These are phyloP conservation scores for Juglanconis juglandina DNA, from an alignment of 2,329 filamentous ascomycete genomes.

Conservation along the genomic window DNA sequence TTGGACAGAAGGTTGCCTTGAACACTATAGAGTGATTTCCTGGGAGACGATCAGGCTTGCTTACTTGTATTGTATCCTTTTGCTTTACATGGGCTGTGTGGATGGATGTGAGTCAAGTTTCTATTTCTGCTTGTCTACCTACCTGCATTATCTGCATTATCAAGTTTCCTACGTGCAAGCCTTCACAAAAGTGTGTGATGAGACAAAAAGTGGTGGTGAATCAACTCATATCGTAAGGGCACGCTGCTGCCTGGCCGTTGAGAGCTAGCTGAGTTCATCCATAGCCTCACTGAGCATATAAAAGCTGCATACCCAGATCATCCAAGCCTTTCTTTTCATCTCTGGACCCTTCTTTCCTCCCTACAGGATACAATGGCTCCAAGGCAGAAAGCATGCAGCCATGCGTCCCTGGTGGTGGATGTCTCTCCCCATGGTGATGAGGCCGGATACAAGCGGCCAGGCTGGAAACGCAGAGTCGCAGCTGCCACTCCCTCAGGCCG, in stretches of 20 bases:
- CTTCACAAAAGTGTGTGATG: neutral
- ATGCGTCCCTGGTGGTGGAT: constrained; percentile 23
- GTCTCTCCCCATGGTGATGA: constrained; percentile 29
- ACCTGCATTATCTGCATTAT: neutral
- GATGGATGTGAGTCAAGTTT: neutral
- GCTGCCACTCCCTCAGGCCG: constrained; percentile 29
- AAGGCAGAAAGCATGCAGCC: neutral
- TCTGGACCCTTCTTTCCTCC: neutral
- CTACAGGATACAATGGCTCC: neutral
- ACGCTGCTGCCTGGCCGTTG: too few relatives aligned
- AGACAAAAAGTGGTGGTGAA: too few relatives aligned
- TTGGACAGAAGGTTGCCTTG: too few relatives aligned
- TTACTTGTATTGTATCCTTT: too few relatives aligned
- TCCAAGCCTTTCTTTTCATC: neutral
- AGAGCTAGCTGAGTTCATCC: too few relatives aligned
- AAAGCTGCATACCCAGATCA: neutral
- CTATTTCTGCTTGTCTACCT: neutral
- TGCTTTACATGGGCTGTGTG: neutral
- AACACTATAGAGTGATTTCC: too few relatives aligned
- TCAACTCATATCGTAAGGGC: too few relatives aligned
- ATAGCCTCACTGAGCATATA: too few relatives aligned
- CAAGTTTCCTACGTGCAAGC: neutral
- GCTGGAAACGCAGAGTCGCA: constrained; percentile 25
- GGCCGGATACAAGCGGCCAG: constrained; percentile 28
- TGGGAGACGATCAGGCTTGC: too few relatives aligned